Evolutionary conservation across 371 early-diverging fungal genomes (phyloP).

Genomic region (Mucor saturninus): DNA sequence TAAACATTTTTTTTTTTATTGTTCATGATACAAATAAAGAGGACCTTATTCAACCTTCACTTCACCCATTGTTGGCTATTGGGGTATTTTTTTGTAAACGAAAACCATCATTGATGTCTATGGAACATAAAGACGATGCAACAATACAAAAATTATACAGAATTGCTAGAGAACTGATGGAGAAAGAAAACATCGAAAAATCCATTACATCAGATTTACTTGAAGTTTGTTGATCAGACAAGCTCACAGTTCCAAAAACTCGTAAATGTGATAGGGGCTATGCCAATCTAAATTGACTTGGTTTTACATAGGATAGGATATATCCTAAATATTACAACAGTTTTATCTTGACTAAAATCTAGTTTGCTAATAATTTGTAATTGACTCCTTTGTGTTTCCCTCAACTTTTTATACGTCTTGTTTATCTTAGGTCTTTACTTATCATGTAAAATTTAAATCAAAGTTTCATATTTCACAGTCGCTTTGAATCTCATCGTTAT

Average conservation of each 20-base stretch:
- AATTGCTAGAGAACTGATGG: conserved; percentile 23
- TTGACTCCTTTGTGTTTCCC: too few species aligned
- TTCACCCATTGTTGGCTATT: conserved; percentile 14
- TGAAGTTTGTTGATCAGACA: conserved; percentile 10
- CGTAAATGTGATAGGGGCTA: neutral
- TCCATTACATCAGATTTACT: neutral
- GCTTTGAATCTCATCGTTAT: too few species aligned
- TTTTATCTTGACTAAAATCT: too few species aligned
- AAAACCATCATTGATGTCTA: conserved; percentile 16
- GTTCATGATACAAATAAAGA: neutral
- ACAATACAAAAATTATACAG: conserved; percentile 21
- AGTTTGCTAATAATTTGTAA: too few species aligned
- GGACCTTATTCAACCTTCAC: neutral
- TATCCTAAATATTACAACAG: too few species aligned
- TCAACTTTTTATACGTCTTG: too few species aligned
- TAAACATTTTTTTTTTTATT: neutral
- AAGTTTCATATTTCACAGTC: too few species aligned
- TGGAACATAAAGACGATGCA: conserved; percentile 21
- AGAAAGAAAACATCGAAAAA: conserved; percentile 4
- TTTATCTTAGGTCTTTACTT: too few species aligned
- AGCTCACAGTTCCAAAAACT: conserved; percentile 15
- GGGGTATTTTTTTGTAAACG: conserved; percentile 12
- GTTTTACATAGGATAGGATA: too few species aligned
- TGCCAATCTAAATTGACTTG: neutral
- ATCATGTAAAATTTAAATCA: too few species aligned